Conservation (phyloP, 192 early-diverging fungal genomes). For the Coemansia sp. region DNA sequence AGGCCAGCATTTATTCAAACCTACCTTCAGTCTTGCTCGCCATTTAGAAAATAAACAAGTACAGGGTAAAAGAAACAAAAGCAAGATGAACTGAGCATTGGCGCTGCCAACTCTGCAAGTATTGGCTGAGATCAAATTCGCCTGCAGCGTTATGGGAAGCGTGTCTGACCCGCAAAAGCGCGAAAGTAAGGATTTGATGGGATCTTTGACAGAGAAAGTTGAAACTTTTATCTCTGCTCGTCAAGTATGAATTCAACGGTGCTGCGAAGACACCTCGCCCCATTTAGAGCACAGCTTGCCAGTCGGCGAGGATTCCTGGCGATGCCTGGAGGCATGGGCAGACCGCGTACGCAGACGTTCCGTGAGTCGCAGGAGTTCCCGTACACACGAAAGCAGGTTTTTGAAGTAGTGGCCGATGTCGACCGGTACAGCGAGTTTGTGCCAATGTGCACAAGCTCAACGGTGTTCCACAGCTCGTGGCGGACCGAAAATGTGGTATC, state of each 20-base stretch:
- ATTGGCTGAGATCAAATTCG: too few species aligned
- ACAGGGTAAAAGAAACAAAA: not conserved
- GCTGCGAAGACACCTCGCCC: not conserved
- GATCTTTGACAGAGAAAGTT: not conserved
- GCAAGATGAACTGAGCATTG: not conserved
- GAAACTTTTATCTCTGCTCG: not conserved
- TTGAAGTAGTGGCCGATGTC: slow-evolving; percentile 78
- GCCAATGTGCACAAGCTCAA: slow-evolving; percentile 75
- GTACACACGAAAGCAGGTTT: slow-evolving; percentile 70
- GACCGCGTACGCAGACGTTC: slow-evolving; percentile 16
- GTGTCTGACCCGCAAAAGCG: not conserved
- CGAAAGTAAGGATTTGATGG: too few species aligned
- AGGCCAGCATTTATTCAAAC: not conserved
- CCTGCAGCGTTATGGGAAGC: not conserved
- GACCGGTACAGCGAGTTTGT: slow-evolving; percentile 79
- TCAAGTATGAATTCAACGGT: not conserved
- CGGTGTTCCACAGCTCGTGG: slow-evolving; percentile 34
- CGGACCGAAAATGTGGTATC: slow-evolving; percentile 7
- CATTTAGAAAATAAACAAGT: not conserved
- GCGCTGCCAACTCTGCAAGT: too few species aligned
- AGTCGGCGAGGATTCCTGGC: slow-evolving; percentile 20
- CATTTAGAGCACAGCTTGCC: not conserved
- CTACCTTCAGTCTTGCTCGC: slow-evolving; percentile 15
- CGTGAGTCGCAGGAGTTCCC: slow-evolving; percentile 60
- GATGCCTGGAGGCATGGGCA: slow-evolving; percentile 10